Percentiles rank a stretch among this genome's conserved stretches.
Evolutionary conservation across 495 filamentous ascomycete species (phyloP).

Genomic region (Penicillium manginii): DNA sequence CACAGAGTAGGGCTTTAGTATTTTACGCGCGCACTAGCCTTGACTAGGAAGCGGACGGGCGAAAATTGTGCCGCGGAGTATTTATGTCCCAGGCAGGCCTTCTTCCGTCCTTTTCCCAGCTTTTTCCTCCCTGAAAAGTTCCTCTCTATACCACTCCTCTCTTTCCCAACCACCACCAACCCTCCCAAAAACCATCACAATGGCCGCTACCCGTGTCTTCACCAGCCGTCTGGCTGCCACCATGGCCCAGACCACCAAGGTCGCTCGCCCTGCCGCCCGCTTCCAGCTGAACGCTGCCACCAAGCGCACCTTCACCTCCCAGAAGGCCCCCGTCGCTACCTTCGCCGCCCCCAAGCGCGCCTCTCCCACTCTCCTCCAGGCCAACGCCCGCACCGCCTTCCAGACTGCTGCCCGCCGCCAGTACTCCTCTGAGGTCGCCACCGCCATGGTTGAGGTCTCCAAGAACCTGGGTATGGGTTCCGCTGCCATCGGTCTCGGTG

Average conservation of each 20-base stretch:
- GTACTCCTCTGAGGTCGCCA: slow-evolving; percentile 81
- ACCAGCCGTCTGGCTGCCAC: slow-evolving; percentile 72
- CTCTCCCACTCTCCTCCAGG: slow-evolving; percentile 60
- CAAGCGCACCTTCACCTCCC: slow-evolving; percentile 68
- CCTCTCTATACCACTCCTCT: slow-evolving; percentile 32
- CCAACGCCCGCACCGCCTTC: slow-evolving; percentile 68
- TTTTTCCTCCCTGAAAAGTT: slow-evolving; percentile 47
- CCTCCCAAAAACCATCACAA: slow-evolving; percentile 56
- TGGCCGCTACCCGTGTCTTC: slow-evolving; percentile 70
- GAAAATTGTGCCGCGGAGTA: slow-evolving; percentile 53
- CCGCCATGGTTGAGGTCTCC: slow-evolving; percentile 84
- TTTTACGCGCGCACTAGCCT: slow-evolving; percentile 41
- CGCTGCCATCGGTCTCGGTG: slow-evolving; percentile 85
- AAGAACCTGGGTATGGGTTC: slow-evolving; percentile 86
- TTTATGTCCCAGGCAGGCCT: slow-evolving; percentile 43
- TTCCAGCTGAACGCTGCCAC: slow-evolving; percentile 61
- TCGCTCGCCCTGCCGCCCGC: slow-evolving; percentile 69
- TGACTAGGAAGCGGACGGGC: slow-evolving; percentile 43
- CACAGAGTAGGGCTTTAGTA: slow-evolving; percentile 42
- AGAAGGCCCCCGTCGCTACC: slow-evolving; percentile 46
- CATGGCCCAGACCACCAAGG: slow-evolving; percentile 72
- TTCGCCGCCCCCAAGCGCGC: slow-evolving; percentile 69
- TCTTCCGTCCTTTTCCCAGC: slow-evolving; percentile 46
- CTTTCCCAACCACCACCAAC: slow-evolving; percentile 20
- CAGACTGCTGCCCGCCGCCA: slow-evolving; percentile 61